Conservation (phyloP, 2,329 filamentous ascomycete species). For the Polychaeton citri region DNA sequence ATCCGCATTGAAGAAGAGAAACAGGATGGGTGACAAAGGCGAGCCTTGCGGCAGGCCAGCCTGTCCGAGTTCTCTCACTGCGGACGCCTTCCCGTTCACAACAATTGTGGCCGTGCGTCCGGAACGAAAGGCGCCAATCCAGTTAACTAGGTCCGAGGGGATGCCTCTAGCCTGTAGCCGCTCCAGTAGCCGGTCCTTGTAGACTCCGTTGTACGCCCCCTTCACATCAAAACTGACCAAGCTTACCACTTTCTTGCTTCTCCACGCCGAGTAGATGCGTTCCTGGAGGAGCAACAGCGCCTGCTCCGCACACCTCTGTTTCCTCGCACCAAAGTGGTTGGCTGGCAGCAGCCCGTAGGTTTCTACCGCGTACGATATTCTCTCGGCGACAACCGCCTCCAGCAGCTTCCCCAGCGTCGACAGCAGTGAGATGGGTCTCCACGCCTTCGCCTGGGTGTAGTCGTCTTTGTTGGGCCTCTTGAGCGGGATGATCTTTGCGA, state of each 20-base stretch:
- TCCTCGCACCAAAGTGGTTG: too few relatives aligned
- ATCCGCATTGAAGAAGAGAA: constrained; percentile 20
- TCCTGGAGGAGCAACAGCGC: too few relatives aligned
- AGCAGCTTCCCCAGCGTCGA: constrained; percentile 17
- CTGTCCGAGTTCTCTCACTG: neutral
- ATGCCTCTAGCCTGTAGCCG: constrained; percentile 18
- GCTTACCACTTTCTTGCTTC: constrained; percentile 17
- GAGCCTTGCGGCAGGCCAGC: constrained; percentile 2
- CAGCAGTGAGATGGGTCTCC: constrained; percentile 16
- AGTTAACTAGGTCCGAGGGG: constrained; percentile 10
- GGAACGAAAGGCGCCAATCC: constrained; percentile 18
- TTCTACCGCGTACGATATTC: neutral
- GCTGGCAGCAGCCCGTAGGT: constrained; percentile 1
- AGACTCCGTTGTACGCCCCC: constrained; percentile 28
- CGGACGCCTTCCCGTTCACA: constrained; percentile 5
- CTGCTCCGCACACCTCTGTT: too few relatives aligned
- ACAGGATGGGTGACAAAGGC: constrained; percentile 5
- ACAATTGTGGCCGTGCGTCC: constrained; percentile 7
- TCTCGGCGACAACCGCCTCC: neutral
- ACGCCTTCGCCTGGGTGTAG: constrained; percentile 14
- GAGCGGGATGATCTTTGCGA: constrained; percentile 16
- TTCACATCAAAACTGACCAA: constrained; percentile 28
- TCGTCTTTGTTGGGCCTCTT: constrained; percentile 14
- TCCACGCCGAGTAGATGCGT: too few relatives aligned
- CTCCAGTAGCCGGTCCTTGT: constrained; percentile 10